Evolutionary conservation across 257 asterid genomes (phyloP), one percentile per base, ranked within the genome.

Genomic region (Haberlea rhodopensis): DNA sequence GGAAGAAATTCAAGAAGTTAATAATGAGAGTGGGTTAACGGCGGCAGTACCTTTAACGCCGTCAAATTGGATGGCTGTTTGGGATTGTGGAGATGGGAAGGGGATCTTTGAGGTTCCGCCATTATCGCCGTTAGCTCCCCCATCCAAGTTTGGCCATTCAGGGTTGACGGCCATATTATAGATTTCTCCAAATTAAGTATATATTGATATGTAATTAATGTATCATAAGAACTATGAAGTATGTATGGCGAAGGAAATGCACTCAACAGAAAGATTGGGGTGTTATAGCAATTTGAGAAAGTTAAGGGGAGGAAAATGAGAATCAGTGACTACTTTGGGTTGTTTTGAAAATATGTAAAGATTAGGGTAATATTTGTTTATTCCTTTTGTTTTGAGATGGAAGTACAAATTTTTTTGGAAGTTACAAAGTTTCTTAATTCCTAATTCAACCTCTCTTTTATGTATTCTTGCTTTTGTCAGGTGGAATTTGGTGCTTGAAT

Each of bases 81-180:
- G 95, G 98, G 95, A 85, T 56, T 18, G 73, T 16, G 90, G 80
- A 0, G 91, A 88, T 18, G 89, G 54, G 57, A 80, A 82, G 62
- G 95, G 98, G 20, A 86, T 91, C 18, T 91, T 88, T 59, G 96
- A 88, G 53, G 78, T 91, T 4, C 96, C 96, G 34, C 90, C 81
- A 49, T 28, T 88, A 18, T 88, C 97, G 27, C 97, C 97, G 71
- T 77, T 84, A 59, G 79, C 94, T 9, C 79, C 91, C n/a, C 7
- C 63, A 70, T 48, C 78, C 84, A 3, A 37, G 69, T 49, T 34
- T 82, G 77, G 82, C 23, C 70, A 71, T 58, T 69, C 85, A 16
- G 53, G 70, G 53, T 73, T 79, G 43, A 63, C 77, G 29, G 86
- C 6, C 13, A 11, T 40, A n/a, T n/a, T n/a, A n/a, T n/a, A 40